These are phyloP conservation scores for Monocercomonoides exilis DNA, from an alignment of 78 protist genomes.

Conservation along the genomic window DNA sequence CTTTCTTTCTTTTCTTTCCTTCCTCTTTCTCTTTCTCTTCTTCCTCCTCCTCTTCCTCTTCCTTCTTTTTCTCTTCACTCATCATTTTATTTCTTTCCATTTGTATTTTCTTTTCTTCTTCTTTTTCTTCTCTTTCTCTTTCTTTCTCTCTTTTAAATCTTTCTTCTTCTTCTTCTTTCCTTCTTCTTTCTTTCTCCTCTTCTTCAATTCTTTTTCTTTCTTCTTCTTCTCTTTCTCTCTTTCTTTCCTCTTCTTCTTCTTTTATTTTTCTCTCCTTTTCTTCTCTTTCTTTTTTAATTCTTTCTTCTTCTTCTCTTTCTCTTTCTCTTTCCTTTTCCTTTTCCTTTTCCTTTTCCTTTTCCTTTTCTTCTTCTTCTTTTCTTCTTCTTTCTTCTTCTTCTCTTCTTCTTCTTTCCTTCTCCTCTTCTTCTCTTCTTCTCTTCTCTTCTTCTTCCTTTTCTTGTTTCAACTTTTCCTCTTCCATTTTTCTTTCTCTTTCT, in stretches of 20 bases:
- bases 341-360: too few relatives aligned
- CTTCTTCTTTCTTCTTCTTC: not conserved
- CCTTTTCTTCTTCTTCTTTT: not conserved
- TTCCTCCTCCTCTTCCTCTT: not conserved
- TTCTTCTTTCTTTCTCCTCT: not conserved
- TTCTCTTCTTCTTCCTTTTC: not conserved
- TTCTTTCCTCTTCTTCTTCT: not conserved
- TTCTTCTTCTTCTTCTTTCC: not conserved
- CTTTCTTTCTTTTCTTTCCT: not conserved
- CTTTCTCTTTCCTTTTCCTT: too few relatives aligned
- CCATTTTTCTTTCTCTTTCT: not conserved
- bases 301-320: too few relatives aligned
- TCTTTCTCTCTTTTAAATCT: too few relatives aligned
- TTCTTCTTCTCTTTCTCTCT: conserved; percentile 11
- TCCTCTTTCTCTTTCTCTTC: not conserved
- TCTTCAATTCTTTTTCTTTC: not conserved
- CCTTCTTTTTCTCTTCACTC: too few relatives aligned
- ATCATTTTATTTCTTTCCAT: too few relatives aligned
- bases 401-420: not conserved
- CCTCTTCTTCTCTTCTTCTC: not conserved
- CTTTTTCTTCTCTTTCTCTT: not conserved
- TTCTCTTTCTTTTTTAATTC: too few relatives aligned
- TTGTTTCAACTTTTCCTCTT: too few relatives aligned
- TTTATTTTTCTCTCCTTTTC: too few relatives aligned
- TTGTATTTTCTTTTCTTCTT: too few relatives aligned